A percentile compares a stretch with the other conserved stretches of the same genome.
phyloP scores from a whole-genome alignment of 2,329 filamentous ascomycete species.

The Rosellinia necatrix region DNA sequence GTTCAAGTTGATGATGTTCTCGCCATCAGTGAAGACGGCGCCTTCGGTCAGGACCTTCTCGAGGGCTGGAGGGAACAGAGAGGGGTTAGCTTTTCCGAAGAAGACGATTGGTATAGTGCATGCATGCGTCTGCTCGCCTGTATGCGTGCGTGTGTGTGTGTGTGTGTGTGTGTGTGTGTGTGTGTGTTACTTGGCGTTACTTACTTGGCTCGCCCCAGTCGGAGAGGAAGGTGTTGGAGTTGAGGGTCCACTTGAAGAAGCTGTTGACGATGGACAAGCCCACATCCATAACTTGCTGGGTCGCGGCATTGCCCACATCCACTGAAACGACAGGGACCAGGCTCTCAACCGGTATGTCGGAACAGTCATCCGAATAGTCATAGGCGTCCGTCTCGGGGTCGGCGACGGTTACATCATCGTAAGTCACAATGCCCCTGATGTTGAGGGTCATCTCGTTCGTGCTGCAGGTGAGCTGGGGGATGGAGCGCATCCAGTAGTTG shows the following conservation, averaged over 20 bases:
- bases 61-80: constrained; percentile 36
- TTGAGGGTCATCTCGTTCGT: constrained; percentile 46
- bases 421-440: constrained; percentile 56
- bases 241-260: constrained; percentile 55
- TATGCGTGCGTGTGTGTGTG: too few relatives aligned
- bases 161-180: too few relatives aligned
- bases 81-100: constrained; percentile 9
- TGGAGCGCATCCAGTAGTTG: constrained; percentile 56
- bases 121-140: background rate
- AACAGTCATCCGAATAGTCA: constrained; percentile 38
- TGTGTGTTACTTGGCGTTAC: too few relatives aligned
- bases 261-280: constrained; percentile 36
- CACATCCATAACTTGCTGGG: constrained; percentile 38
- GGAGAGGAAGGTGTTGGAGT: constrained; percentile 52
- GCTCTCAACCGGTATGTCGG: constrained; percentile 42
- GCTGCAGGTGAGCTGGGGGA: constrained; percentile 49
- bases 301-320: constrained; percentile 37
- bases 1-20: constrained; percentile 41
- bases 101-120: background rate
- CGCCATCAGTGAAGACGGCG: constrained; percentile 31
- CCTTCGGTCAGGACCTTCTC: constrained; percentile 37
- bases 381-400: constrained; percentile 23
- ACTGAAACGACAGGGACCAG: constrained; percentile 45
- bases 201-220: constrained; percentile 53
- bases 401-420: constrained; percentile 38